Percentiles rank a stretch among this genome's conserved stretches.
Conservation (phyloP, 2,329 filamentous ascomycete species). For the Fusarium zealandicum region DNA sequence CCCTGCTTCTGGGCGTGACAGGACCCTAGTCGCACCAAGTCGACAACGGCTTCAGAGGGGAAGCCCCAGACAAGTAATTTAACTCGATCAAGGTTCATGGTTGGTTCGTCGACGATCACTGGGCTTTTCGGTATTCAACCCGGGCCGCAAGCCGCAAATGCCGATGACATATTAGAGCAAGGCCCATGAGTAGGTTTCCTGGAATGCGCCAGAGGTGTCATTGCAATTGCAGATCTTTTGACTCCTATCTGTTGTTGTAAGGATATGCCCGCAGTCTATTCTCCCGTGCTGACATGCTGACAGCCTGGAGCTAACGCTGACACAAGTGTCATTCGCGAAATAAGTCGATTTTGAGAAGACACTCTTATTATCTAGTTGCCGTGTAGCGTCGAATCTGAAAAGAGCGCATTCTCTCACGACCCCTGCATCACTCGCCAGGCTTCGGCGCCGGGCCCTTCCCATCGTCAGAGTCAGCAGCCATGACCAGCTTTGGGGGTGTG, state of each 20-base stretch:
- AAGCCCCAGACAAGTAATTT: slow-evolving; percentile 31
- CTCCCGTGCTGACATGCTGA: background rate
- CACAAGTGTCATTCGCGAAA: slow-evolving; percentile 20
- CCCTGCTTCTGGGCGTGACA: slow-evolving; percentile 24
- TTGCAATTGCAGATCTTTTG: slow-evolving; percentile 17
- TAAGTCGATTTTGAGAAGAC: slow-evolving; percentile 23
- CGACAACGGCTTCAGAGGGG: slow-evolving; percentile 32
- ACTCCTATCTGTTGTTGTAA: slow-evolving; percentile 11
- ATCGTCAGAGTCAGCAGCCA: slow-evolving; percentile 7
- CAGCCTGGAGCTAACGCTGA: slow-evolving; percentile 29
- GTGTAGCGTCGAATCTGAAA: slow-evolving; percentile 21
- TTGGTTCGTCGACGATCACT: slow-evolving; percentile 24
- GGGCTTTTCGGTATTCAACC: background rate
- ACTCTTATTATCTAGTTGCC: too few species aligned
- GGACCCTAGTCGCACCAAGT: slow-evolving; percentile 24
- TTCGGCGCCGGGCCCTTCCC: slow-evolving; percentile 20
- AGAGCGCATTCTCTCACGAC: slow-evolving; percentile 16
- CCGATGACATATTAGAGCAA: background rate
- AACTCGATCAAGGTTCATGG: slow-evolving; percentile 23
- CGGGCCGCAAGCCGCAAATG: slow-evolving; percentile 10
- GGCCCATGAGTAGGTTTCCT: slow-evolving; percentile 8
- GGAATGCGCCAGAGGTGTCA: slow-evolving; percentile 5
- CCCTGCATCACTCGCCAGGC: slow-evolving; percentile 17
- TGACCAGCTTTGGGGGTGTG: slow-evolving; percentile 12
- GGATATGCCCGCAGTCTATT: background rate